Evolutionary conservation across 305 asterid species (phyloP).

Genomic region (Fraxinus xanthoxyloides): DNA sequence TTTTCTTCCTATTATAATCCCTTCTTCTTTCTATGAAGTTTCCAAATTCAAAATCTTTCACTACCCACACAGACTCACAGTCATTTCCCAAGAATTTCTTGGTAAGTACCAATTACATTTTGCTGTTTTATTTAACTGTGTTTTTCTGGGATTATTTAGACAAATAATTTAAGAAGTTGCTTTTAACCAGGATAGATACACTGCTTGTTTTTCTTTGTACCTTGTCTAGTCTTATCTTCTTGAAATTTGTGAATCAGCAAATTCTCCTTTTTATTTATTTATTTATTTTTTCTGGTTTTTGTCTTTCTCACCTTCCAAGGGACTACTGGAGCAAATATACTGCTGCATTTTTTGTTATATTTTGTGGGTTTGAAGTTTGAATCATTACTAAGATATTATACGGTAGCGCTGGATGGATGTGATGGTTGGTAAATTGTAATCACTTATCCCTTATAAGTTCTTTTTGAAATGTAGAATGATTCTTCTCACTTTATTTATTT

Average conservation of each 20-base stretch:
- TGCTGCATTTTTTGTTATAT: constrained; percentile 16
- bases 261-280: no score
- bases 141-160: neutral
- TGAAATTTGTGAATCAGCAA: neutral
- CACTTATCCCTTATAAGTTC: constrained; percentile 31
- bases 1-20: neutral
- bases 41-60: neutral
- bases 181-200: neutral
- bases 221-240: neutral
- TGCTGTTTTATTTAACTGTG: neutral
- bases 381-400: neutral
- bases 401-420: constrained; percentile 2
- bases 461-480: neutral
- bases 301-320: neutral
- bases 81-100: neutral
- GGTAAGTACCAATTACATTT: neutral
- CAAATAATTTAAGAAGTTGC: neutral
- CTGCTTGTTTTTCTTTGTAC: neutral
- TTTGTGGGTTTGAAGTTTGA: constrained; percentile 1
- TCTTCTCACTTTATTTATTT: constrained; percentile 15
- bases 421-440: constrained; percentile 27
- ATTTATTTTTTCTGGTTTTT: neutral
- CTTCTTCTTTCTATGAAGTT: neutral
- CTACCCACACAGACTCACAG: neutral
- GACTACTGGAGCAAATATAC: neutral